Evolutionary conservation across 306 rosid species (phyloP), one percentile per base, ranked within the genome.

Genomic region (Ammopiptanthus mongolicus): DNA sequence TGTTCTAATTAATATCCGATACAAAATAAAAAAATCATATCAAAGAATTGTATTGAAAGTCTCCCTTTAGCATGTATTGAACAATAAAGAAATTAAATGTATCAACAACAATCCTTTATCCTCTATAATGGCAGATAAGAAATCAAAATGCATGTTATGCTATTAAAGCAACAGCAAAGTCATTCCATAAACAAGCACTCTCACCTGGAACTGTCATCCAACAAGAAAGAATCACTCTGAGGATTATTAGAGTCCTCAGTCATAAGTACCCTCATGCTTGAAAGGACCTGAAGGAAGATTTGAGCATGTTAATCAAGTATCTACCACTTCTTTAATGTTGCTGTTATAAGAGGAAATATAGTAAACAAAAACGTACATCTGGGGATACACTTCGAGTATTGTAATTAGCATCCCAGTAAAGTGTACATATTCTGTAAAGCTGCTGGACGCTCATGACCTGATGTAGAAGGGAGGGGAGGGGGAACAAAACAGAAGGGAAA

Each of bases 381-480:
- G 92, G 86, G 46, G 99, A 90, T 47, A 96, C 99, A 9, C 98
- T 96, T 85, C 99, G 91, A 28, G 99, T 96, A 71, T 96, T 96
- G 46, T 96, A 96, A 79, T 90, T 92, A 68, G 96, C 99, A 48
- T 96, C 99, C 96, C 97, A 92, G 82, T 96, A 96, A 36, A 96
- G 95, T 10, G 98, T 92, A 66, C 99, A 96, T 82, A 96, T 89
- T 90, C 99, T 88, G 76, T 96, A 96, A 60, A 96, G 91, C 80
- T 96, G 99, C 89, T 96, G 99, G 73, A 96, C 99, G 59, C 99
- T 92, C 81, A 96, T 83, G 89, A 96, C 87, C 99, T 96, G 90
- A 55, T 69, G 78, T 76, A 80, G 47, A 15, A 61, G 34, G 29
- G 62, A 28, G 25, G 15, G 4, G 7, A 4, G 18, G 37, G n/a